Base-by-base conservation (phyloP, 768 basidiomycete genomes). In the Tylopilus balloui region DNA sequence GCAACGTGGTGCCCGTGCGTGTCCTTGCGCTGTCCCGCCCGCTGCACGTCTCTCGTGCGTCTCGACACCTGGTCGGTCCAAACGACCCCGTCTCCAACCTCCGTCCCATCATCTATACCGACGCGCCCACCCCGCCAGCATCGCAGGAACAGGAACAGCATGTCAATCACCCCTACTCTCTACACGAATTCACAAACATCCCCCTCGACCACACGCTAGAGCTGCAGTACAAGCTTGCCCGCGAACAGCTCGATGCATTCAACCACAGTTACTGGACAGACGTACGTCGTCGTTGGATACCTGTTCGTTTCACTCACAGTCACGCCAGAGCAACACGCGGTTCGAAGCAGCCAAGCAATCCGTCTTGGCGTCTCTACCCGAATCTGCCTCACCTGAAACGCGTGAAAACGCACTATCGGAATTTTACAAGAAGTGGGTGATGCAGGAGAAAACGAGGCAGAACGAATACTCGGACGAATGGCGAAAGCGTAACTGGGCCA, bases 221-320 rank as follows among this genome's bases (percentile, higher is more conserved):
- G 47, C 74, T 89, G 41, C 87, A 85, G 58, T 85, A 78, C 73
- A 82, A 79, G 51, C 68, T 90, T 39, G 78, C 83, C 51, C 73
- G 83, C 45, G 83, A 88, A 65, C 80, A 83, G 48, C 66, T 90
- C 19, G 87, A 91, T 59, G 73, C 79, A 20, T 83, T 86, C 59
- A 84, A 90, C 52, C 84, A 92, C 47, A 69, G 74, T 15, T 92
- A 89, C 64, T 92, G 90, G 90, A 67, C 79, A 45, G 83, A 91
- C 46, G 90, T 91, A 62, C 56, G 86, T 58, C 10, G n/a, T 12
- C 28, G 11, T 29, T 27, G 10, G 20, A n/a, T 39, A 29, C 34
- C 36, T 28, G 28, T 27, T 35, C 34, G 31, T 31, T 23, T 47
- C 27, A 24, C 37, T 57, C 40, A 53, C 47, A 53, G 23, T 7